Evolutionary conservation across 1,284 basidiomycete species (phyloP), one percentile per base, ranked within the genome.

Genomic region (Rugiboletus extremiorientalis): DNA sequence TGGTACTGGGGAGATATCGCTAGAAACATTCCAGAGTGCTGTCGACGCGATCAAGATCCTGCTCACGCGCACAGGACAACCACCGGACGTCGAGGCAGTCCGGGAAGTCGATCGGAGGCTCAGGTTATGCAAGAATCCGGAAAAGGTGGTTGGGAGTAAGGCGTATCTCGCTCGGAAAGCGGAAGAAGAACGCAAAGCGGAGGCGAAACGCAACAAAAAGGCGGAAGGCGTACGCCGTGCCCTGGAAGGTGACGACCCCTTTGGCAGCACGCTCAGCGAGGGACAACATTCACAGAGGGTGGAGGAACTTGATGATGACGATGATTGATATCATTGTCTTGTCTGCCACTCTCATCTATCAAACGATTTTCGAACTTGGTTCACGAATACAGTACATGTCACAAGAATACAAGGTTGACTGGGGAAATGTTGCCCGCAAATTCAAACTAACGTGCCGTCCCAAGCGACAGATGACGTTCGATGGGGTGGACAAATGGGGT

Each of bases 111-210:
- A 98, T 71, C 83, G 88, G 68, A 80, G 92, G 46, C 76, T 98
- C 45, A 89, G 85, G 67, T 68, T 89, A 41, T 97, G 94, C 77
- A 91, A 93, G 69, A 97, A 98, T 68, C 95, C 96, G 10, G 94
- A 95, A 73, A 96, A 95, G 70, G 86, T 96, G 15, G 85, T 88
- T 7, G 94, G 92, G 15, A 95, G 86, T 60, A 90, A 89, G 48
- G 83, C 94, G 55, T 92, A 88, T 70, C 69, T 85, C 25, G 82
- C 83, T 36, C 84, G 83, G 65, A 84, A 83, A 62, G 83, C 78
- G 23, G 85, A 84, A 64, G 82, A 85, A 59, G 88, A 89, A 64
- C 80, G 76, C 55, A 81, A 79, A 65, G 84, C 83, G 2, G 82
- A 84, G 60, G 83, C 81, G 60, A 91, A 88, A 71, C 75, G 89